Evolutionary conservation across 495 filamentous ascomycete species (phyloP).

Genomic region (Aspergillus saccharolyticus): DNA sequence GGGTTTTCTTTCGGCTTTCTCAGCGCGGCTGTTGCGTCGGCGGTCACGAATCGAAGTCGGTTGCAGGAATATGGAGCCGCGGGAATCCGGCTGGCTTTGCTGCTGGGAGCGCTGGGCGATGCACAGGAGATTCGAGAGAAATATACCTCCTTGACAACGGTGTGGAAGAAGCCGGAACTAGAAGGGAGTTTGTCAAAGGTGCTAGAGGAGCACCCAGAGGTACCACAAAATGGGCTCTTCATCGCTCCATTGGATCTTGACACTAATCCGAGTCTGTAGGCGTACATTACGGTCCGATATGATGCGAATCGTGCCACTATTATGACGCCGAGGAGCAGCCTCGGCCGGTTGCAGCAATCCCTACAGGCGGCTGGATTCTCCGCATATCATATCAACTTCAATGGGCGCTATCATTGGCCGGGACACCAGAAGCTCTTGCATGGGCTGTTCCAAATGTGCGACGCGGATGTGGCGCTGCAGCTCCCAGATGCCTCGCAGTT

Average conservation of each 20-base stretch:
- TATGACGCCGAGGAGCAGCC: conserved; percentile 12
- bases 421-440: conserved; percentile 9
- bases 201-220: conserved; percentile 10
- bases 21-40: conserved; percentile 33
- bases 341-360: conserved; percentile 13
- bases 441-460: conserved; percentile 11
- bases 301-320: conserved; percentile 20
- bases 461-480: conserved; percentile 18
- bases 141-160: conserved; percentile 19
- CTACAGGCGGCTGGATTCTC: conserved; percentile 35
- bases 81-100: conserved; percentile 34
- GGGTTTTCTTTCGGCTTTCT: conserved; percentile 46
- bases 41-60: conserved; percentile 15
- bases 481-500: conserved; percentile 35
- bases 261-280: neutral
- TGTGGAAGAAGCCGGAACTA: conserved; percentile 10
- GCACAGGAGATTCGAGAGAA: conserved; percentile 28
- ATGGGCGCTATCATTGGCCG: conserved; percentile 20
- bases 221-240: conserved; percentile 1
- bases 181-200: neutral
- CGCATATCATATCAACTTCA: conserved; percentile 16
- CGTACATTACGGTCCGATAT: conserved; percentile 20
- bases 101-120: conserved; percentile 40
- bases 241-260: no score
- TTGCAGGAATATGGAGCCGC: conserved; percentile 33